These are phyloP conservation scores for Meyerozyma smithsonii DNA, from an alignment of 1,139 yeast species.

Conservation along the genomic window DNA sequence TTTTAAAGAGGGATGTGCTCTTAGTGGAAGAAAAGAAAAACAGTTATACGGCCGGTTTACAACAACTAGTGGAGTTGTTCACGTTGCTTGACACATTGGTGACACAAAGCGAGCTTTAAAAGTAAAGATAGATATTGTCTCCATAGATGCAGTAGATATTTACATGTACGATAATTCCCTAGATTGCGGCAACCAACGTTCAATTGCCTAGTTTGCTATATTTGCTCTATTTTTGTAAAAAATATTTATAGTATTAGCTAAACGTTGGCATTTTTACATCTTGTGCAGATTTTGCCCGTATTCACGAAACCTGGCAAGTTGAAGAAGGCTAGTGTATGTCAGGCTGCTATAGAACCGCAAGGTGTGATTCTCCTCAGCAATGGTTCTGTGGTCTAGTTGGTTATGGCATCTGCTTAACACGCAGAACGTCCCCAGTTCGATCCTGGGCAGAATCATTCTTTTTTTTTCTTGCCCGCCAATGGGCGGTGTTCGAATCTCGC, in stretches of 20 bases:
- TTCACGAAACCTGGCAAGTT: too few species aligned
- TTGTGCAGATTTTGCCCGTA: neutral
- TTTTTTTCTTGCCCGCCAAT: constrained; percentile 10
- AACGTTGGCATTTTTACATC: too few species aligned
- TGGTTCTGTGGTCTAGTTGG: constrained; percentile 90
- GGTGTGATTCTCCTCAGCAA: constrained; percentile 4
- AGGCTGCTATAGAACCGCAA: neutral
- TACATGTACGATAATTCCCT: too few species aligned
- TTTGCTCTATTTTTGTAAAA: neutral
- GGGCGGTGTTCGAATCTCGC: too few species aligned
- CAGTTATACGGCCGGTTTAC: constrained; percentile 28
- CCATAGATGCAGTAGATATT: too few species aligned
- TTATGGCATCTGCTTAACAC: constrained; percentile 99
- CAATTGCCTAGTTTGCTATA: too few species aligned
- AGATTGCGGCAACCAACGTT: too few species aligned
- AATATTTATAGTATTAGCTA: too few species aligned
- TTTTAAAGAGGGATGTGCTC: constrained; percentile 64
- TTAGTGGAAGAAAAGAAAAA: constrained; percentile 22
- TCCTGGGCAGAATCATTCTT: constrained; percentile 93
- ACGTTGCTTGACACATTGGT: constrained; percentile 57
- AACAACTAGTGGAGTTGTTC: constrained; percentile 51
- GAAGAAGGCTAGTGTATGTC: neutral
- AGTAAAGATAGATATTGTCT: too few species aligned
- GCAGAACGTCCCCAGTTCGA: constrained; percentile 99
- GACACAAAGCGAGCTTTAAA: constrained; percentile 4